Base-by-base conservation (phyloP, 805 yeast species). In the Kodamaea kakaduensis region DNA sequence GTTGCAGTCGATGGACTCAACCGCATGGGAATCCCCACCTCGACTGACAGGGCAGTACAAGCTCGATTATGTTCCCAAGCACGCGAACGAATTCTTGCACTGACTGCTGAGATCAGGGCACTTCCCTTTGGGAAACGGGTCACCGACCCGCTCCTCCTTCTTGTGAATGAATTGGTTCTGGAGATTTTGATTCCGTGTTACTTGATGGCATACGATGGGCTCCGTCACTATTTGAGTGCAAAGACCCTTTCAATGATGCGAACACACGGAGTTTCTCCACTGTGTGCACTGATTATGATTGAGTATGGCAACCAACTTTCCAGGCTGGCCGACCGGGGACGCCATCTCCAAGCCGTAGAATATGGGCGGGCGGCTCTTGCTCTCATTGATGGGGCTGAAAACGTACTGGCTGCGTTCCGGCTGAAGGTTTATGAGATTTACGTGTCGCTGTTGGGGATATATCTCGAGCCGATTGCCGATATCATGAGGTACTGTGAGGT, bases 371-470 rank as follows among this genome's bases (percentile, higher is more conserved):
- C 68, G 13, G 72, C 73, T 1, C 49, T 71, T 21, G 46, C 47
- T 9, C 44, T 71, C 4, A 47, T 69, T n/a, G 62, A 56, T 9
- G 29, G 54, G 14, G 61, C 52, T 17, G 50, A 57, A 2, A 54
- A 58, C 2, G 51, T 64, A 1, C 54, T 67, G 6, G 46, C 62
- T 14, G 60, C 61, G 32, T 52, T 60, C 31, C 59, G 61, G 23
- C 61, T 61, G 37, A 49, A 48, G 16, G 59, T 71, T 6, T 69
- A 70, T 41, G 69, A 68, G 42, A 44, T 57, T 18, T 74, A 72
- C 41, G 56, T 67, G 21, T 45, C 57, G 15, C 54, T 67, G 3
- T 40, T 72, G 41, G 78, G 74, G 2, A 48, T 58, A 4, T 63
- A 58, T 34, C 47, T 64, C 14, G 73, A 70, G 31, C 71, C 77